Evolutionary conservation across 768 basidiomycete species (phyloP), one percentile per base, ranked within the genome.

Genomic region (Amanita fuliginea): DNA sequence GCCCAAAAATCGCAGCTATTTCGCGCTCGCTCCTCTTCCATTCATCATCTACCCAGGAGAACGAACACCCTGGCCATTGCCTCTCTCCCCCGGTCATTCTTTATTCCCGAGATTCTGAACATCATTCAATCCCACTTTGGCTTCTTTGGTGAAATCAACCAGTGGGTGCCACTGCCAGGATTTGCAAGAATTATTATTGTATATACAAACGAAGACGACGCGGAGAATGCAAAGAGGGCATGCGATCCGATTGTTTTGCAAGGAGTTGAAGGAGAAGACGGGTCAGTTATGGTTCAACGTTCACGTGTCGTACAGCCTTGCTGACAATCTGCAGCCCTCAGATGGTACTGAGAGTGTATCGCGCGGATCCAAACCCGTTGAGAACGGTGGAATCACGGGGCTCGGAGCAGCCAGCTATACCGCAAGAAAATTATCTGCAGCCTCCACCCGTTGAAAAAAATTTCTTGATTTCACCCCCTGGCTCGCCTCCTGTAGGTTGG

Each of bases 401-500:
- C 13, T 58, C 58, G 3, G 33, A 30, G 14, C 45, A 49, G 45
- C 60, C 57, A 9, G 59, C 57, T 53, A 57, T 72, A n/a, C 70
- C 71, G 18, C 67, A 64, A 34, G 64, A 60, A n/a, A 68, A 74
- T 56, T 80, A 82, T 58, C 76, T 94, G 32, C 77, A 73, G 36
- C 91, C 93, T 0, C 95, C 95, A 0, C 67, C 75, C 0, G 56
- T 82, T 34, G 86, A 93, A 57, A 91, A 91, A 67, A 98, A 98
- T 67, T 98, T 97, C 67, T 75, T 99, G 42, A 94, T 99, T 54
- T 98, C 96, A 0, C 96, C 96, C 0, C 96, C 96, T 3, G 96
- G 96, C 4, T 96, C 93, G 0, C 96, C 96, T 0, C 96, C 96
- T 0, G 82, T 94, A 1, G 96, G 94, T 2, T 99, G 96, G 96